Percentiles rank a stretch among this genome's conserved stretches.
Evolutionary conservation across 2,329 filamentous ascomycete species (phyloP).

Genomic region (Hypomyces rosellus): DNA sequence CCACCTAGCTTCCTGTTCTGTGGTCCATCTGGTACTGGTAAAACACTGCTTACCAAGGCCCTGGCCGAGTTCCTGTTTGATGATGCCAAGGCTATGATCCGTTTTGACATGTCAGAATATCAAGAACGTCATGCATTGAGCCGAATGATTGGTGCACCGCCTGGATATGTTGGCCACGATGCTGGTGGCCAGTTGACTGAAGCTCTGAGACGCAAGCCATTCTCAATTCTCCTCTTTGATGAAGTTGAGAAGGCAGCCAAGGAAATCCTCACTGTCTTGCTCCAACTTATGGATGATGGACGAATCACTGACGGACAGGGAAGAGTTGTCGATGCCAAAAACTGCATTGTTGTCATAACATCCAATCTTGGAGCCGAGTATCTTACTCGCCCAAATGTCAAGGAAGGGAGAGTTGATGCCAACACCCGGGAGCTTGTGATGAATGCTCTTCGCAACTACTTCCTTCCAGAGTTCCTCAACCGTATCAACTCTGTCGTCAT

Average conservation of each 20-base stretch:
- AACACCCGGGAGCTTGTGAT: slow-evolving; percentile 86
- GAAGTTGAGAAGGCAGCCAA: slow-evolving; percentile 99
- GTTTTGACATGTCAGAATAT: slow-evolving; percentile 99
- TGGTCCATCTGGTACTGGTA: slow-evolving; percentile 95
- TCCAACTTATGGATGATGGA: slow-evolving; percentile 99
- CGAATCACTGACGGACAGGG: slow-evolving; percentile 98
- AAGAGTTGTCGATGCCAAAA: slow-evolving; percentile 86
- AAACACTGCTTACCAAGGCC: slow-evolving; percentile 94
- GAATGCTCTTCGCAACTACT: slow-evolving; percentile 86
- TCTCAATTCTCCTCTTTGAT: slow-evolving; percentile 96
- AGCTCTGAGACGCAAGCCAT: slow-evolving; percentile 85
- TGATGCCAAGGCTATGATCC: slow-evolving; percentile 94
- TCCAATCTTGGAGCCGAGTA: slow-evolving; percentile 95
- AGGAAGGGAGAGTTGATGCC: slow-evolving; percentile 79
- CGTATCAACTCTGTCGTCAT: slow-evolving; percentile 94
- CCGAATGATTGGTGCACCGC: slow-evolving; percentile 95
- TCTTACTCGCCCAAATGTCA: slow-evolving; percentile 69
- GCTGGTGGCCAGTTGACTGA: slow-evolving; percentile 94
- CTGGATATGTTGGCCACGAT: slow-evolving; percentile 95
- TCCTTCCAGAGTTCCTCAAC: slow-evolving; percentile 97
- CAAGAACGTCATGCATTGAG: slow-evolving; percentile 94
- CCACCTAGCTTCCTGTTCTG: slow-evolving; percentile 98
- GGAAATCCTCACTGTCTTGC: slow-evolving; percentile 88
- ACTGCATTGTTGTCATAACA: slow-evolving; percentile 99
- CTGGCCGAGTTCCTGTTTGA: slow-evolving; percentile 98